Evolutionary conservation across 441 rosid species (phyloP).

Genomic region (Adansonia rubrostipa): DNA sequence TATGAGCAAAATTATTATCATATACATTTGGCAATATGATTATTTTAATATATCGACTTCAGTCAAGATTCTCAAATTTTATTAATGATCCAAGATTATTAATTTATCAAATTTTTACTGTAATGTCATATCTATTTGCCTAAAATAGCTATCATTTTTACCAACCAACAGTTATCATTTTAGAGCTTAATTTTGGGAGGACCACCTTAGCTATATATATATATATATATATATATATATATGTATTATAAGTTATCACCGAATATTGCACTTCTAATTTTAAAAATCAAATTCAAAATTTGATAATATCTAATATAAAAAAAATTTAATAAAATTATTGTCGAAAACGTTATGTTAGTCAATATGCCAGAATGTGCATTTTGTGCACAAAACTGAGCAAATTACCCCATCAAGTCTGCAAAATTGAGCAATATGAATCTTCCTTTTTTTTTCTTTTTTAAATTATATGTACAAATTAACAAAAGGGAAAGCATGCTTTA

Average conservation of each 20-base stretch:
- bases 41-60: too few relatives aligned
- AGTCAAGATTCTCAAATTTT: too few relatives aligned
- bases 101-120: not conserved
- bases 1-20: too few relatives aligned
- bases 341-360: not conserved
- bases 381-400: not conserved
- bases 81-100: too few relatives aligned
- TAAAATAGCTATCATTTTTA: not conserved
- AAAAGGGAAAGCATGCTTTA: not conserved
- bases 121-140: not conserved
- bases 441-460: not conserved
- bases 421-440: not conserved
- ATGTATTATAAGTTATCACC: too few relatives aligned
- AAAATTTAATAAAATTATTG: not conserved
- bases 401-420: not conserved
- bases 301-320: too few relatives aligned
- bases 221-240: too few relatives aligned
- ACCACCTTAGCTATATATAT: not conserved
- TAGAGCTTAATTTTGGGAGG: not conserved
- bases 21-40: too few relatives aligned
- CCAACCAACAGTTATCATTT: not conserved
- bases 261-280: too few relatives aligned
- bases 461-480: not conserved
- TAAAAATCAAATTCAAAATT: too few relatives aligned
- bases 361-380: not conserved